Evolutionary conservation across 352 stramenopile species (phyloP).

Genomic region (Pythium rishiriense): DNA sequence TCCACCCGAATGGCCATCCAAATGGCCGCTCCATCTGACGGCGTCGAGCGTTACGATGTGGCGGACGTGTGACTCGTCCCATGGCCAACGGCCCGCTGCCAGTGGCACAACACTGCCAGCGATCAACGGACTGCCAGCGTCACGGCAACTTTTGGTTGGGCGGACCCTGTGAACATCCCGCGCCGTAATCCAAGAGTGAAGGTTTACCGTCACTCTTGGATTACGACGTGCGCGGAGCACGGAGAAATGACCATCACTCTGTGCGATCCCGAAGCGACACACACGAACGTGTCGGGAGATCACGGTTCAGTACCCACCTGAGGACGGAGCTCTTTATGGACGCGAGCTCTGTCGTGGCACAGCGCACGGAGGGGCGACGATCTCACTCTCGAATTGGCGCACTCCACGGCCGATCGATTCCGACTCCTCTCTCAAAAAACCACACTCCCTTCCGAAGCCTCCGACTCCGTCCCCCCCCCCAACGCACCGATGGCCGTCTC

Average conservation of each 20-base stretch:
- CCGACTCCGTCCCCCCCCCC: background rate
- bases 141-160: too few relatives aligned
- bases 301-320: background rate
- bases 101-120: too few relatives aligned
- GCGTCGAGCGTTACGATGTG: too few relatives aligned
- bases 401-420: background rate
- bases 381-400: conserved; percentile 5
- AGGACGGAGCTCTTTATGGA: too few relatives aligned
- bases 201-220: conserved; percentile 4
- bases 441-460: background rate
- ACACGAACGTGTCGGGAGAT: too few relatives aligned
- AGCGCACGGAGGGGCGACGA: background rate
- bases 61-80: too few relatives aligned
- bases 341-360: too few relatives aligned
- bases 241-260: conserved; percentile 2
- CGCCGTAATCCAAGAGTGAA: conserved; percentile 6
- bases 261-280: too few relatives aligned
- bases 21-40: too few relatives aligned
- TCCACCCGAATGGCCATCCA: too few relatives aligned
- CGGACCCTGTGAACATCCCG: background rate
- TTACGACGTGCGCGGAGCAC: background rate
- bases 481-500: background rate
- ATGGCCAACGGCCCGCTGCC: too few relatives aligned
- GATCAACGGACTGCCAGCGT: too few relatives aligned
- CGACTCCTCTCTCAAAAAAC: background rate